Conservation (phyloP, 2,329 filamentous ascomycete genomes). For the Apiospora hydei region DNA sequence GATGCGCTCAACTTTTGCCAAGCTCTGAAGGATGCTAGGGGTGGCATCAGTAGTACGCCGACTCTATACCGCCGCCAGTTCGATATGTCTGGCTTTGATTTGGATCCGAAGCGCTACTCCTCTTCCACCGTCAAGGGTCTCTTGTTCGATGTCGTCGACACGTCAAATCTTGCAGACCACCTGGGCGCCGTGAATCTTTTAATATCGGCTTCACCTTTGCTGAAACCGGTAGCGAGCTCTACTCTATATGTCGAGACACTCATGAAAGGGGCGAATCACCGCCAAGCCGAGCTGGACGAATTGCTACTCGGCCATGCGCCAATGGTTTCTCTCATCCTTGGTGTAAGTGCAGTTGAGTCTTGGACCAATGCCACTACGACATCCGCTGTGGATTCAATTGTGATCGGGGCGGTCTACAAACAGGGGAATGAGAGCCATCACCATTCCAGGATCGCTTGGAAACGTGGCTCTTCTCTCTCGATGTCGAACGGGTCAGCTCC, state of each 20-base stretch:
- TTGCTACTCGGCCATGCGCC: slow-evolving; percentile 56
- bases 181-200: slow-evolving; percentile 54
- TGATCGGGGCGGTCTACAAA: slow-evolving; percentile 37
- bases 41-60: slow-evolving; percentile 36
- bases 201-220: slow-evolving; percentile 53
- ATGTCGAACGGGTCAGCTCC: slow-evolving; percentile 29
- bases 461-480: slow-evolving; percentile 32
- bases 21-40: slow-evolving; percentile 52
- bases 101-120: slow-evolving; percentile 53
- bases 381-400: slow-evolving; percentile 49
- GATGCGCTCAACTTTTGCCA: slow-evolving; percentile 62
- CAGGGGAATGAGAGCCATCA: slow-evolving; percentile 26
- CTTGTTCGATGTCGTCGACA: slow-evolving; percentile 64
- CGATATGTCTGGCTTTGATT: slow-evolving; percentile 46
- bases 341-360: slow-evolving; percentile 56
- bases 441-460: slow-evolving; percentile 42
- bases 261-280: slow-evolving; percentile 40
- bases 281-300: slow-evolving; percentile 44
- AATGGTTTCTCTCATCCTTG: slow-evolving; percentile 58
- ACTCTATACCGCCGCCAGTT: slow-evolving; percentile 52
- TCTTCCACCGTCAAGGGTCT: slow-evolving; percentile 44
- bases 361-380: slow-evolving; percentile 56
- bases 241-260: slow-evolving; percentile 58
- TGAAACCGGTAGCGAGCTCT: slow-evolving; percentile 52
- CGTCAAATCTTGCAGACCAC: slow-evolving; percentile 55